Evolutionary conservation across 805 yeast species (phyloP), one percentile per base, ranked within the genome.

Genomic region (Myxozyma lipomycoides): DNA sequence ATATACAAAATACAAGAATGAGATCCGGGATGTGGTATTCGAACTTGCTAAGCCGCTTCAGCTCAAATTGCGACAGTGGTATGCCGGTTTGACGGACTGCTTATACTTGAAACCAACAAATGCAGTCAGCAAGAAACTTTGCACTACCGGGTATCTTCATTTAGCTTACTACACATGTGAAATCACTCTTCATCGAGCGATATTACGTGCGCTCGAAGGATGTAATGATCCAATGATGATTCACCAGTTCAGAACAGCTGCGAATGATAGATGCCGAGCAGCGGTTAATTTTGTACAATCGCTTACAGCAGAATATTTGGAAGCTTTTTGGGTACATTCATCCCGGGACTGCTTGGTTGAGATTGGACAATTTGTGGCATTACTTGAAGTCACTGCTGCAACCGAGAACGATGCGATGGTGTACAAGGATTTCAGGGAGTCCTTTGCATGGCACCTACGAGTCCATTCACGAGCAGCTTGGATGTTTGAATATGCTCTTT

Each of bases 301-400:
- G 28, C 51, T 62, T 5, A 40, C 52, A 18, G 58, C 61, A 2
- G 58, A 61, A 37, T 61, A 62, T 40, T 46, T 62, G 5, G 63
- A 62, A 36, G 61, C 62, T 10, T 62, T 61, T 41, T 62, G 65
- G 65, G 49, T 51, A 22, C 59, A 58, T 18, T 60, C 59, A 34
- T 49, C 63, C 3, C 59, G 59, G 23, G 55, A 52, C 38, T 56
- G 52, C 40, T 35, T 62, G 35, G 59, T 62, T 17, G 56, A 56
- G 37, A 55, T 62, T 26, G 64, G 57, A 2, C 61, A 62, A 22
- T 62, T 62, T 50, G 56, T 61, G 4, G 46, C 60, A 12, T 44
- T 61, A 25, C 49, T 62, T 12, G 50, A 53, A 23, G 54, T 52
- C 18, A 48, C 63, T 17, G 57, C 60, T 1, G 45, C 43, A 3